Evolutionary conservation across 2,329 filamentous ascomycete genomes (phyloP).

Genomic region (Amylocarpus encephaloides): DNA sequence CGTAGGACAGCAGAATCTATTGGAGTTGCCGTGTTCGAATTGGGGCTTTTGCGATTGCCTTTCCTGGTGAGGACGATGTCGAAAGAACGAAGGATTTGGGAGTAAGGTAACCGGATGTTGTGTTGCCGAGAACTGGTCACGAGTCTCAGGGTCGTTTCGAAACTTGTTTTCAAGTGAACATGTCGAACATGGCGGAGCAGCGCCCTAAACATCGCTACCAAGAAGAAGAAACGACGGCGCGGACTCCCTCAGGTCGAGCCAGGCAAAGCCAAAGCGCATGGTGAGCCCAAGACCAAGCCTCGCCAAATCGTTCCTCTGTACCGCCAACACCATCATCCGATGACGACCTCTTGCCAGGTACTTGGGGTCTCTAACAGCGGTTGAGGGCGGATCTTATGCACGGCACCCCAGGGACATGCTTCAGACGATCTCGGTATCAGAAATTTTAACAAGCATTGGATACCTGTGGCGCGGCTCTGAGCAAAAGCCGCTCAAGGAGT

Average conservation of each 20-base stretch:
- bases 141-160: neutral
- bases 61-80: no score
- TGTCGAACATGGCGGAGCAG: neutral
- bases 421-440: conserved; percentile 14
- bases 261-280: neutral
- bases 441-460: conserved; percentile 5
- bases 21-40: no score
- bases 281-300: neutral
- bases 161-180: neutral
- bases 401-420: neutral
- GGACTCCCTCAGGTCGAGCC: neutral
- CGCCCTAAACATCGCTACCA: neutral
- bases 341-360: conserved; percentile 3
- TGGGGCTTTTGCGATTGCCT: no score
- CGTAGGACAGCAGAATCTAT: no score
- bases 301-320: conserved; percentile 2
- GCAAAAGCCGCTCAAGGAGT: neutral
- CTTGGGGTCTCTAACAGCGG: conserved; percentile 8
- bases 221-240: neutral
- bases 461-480: conserved; percentile 7
- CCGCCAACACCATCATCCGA: conserved; percentile 1
- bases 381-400: conserved; percentile 9
- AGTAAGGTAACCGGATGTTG: neutral
- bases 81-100: no score
- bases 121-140: neutral